Percentiles rank a stretch among this genome's conserved stretches.
These are phyloP conservation scores for Zalaria obscura DNA, from an alignment of 2,329 filamentous ascomycete genomes.

Conservation along the genomic window DNA sequence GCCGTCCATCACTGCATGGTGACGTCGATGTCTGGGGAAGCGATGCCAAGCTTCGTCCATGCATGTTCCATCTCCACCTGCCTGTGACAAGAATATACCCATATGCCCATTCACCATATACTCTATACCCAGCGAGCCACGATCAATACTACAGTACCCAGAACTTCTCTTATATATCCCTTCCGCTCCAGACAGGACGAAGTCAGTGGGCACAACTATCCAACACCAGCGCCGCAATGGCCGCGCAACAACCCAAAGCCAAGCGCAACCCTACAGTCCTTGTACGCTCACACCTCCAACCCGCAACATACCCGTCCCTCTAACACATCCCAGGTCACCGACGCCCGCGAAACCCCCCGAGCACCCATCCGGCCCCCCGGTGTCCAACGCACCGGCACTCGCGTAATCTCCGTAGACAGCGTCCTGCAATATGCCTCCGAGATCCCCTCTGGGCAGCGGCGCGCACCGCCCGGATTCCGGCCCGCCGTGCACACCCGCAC, in stretches of 20 bases:
- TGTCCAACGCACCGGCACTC: conserved; percentile 35
- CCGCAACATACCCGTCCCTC: not conserved
- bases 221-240: not conserved
- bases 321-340: conserved; percentile 34
- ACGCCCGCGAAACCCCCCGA: conserved; percentile 34
- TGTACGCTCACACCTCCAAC: conserved; percentile 7
- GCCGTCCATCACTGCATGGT: no score
- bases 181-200: no score
- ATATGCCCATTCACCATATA: no score
- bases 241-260: not conserved
- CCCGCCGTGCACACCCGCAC: conserved; percentile 33
- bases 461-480: conserved; percentile 47
- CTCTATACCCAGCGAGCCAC: no score
- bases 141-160: no score
- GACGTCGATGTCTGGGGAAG: no score
- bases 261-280: conserved; percentile 7
- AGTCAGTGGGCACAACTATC: no score
- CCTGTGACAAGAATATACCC: no score
- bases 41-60: no score
- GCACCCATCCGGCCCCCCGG: conserved; percentile 20
- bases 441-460: conserved; percentile 85
- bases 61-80: no score
- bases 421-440: conserved; percentile 88
- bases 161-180: no score
- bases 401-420: conserved; percentile 80